Conservation (phyloP, 2,329 filamentous ascomycete species). For the Alternaria triticina region DNA sequence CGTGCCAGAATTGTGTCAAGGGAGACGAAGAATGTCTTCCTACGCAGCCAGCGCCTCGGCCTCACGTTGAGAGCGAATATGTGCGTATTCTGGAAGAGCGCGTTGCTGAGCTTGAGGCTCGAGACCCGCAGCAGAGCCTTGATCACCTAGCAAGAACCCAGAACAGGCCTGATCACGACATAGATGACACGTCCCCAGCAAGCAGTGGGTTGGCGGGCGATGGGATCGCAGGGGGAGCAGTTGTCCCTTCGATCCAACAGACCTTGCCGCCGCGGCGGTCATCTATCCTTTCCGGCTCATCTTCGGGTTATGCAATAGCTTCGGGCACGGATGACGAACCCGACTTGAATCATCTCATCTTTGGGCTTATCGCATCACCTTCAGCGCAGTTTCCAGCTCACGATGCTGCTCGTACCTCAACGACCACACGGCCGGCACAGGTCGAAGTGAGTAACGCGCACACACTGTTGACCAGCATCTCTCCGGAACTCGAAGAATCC, state of each 20-base stretch:
- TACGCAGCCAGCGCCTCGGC: conserved; percentile 13
- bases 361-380: conserved; percentile 21
- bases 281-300: conserved; percentile 9
- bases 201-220: not conserved
- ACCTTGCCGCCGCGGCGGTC: not conserved
- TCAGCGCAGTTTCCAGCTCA: conserved; percentile 1
- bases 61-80: conserved; percentile 23
- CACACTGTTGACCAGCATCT: conserved; percentile 11
- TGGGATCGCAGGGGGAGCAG: not conserved
- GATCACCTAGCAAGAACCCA: conserved; percentile 11
- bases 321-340: conserved; percentile 6
- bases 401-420: not conserved
- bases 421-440: not conserved
- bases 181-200: not conserved
- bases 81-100: conserved; percentile 24
- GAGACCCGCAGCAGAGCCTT: conserved; percentile 20
- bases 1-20: conserved; percentile 71
- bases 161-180: not conserved
- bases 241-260: not conserved
- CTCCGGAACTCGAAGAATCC: conserved; percentile 10
- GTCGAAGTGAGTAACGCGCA: conserved; percentile 2
- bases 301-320: conserved; percentile 6
- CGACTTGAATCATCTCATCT: conserved; percentile 19
- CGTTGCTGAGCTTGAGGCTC: conserved; percentile 23
- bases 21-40: conserved; percentile 71